Percentiles rank a stretch among this genome's conserved stretches.
phyloP scores from a whole-genome alignment of 1,284 basidiomycete species.

The Thecaphora thlaspeos region DNA sequence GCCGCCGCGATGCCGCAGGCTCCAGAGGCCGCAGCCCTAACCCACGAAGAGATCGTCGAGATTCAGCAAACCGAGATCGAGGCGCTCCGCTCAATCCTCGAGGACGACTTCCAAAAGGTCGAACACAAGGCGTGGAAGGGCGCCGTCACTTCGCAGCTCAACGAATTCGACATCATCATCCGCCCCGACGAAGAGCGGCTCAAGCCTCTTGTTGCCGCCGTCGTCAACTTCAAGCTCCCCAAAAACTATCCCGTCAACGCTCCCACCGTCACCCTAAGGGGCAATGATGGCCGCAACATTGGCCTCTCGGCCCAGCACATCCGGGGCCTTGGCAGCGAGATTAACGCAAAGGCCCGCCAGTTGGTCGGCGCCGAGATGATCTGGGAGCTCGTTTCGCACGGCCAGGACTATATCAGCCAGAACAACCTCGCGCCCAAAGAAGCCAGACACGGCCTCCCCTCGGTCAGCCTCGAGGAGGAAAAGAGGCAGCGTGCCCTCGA shows the following conservation, averaged over 20 bases:
- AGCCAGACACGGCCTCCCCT: slow-evolving; percentile 24
- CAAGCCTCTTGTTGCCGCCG: slow-evolving; percentile 36
- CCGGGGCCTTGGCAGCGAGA: slow-evolving; percentile 21
- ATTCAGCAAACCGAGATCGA: slow-evolving; percentile 50
- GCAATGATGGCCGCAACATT: slow-evolving; percentile 29
- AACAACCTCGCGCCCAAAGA: slow-evolving; percentile 31
- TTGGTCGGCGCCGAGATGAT: slow-evolving; percentile 57
- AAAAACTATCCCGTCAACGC: slow-evolving; percentile 43
- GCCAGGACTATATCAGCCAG: slow-evolving; percentile 47
- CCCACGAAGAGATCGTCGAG: slow-evolving; percentile 41
- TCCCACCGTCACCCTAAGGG: slow-evolving; percentile 38
- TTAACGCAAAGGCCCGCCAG: slow-evolving; percentile 37
- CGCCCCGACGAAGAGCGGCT: slow-evolving; percentile 45
- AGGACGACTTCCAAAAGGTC: slow-evolving; percentile 38
- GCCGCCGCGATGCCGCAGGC: no score
- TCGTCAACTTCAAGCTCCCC: slow-evolving; percentile 43
- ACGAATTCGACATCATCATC: slow-evolving; percentile 43
- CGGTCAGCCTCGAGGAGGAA: slow-evolving; percentile 51
- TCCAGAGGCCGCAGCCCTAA: no score
- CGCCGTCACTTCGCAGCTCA: slow-evolving; percentile 24
- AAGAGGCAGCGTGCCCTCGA: slow-evolving; percentile 44
- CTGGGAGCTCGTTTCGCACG: slow-evolving; percentile 54
- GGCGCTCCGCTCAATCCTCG: slow-evolving; percentile 47
- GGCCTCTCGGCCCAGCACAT: slow-evolving; percentile 33
- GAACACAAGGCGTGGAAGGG: slow-evolving; percentile 40